phyloP scores from a whole-genome alignment of 176 grass and related monocot genomes.

The Bromus sterilis region DNA sequence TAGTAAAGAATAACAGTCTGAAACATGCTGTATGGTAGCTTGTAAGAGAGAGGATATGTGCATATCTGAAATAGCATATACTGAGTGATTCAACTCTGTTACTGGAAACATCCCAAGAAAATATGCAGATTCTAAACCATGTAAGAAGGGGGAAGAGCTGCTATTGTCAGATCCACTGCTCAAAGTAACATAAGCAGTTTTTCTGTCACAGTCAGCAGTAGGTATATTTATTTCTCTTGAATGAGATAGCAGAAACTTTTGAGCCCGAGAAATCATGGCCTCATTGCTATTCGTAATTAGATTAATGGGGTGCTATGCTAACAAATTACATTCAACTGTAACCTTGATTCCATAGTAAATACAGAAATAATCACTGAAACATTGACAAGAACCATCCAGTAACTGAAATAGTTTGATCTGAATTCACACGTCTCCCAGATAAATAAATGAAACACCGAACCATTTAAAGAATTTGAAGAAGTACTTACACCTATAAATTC shows the following conservation, averaged over 20 bases:
- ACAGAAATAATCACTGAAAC: neutral
- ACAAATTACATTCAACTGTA: neutral
- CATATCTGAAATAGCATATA: conserved; percentile 1
- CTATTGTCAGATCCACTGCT: neutral
- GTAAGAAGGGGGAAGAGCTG: neutral
- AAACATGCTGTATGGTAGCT: neutral
- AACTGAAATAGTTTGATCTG: neutral
- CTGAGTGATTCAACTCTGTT: neutral
- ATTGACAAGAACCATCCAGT: neutral
- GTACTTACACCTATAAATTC: conserved; percentile 5
- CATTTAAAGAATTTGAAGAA: neutral
- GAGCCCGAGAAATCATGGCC: neutral
- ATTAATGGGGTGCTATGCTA: neutral
- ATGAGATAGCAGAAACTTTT: neutral
- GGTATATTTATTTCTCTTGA: neutral
- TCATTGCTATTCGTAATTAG: neutral
- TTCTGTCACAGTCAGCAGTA: neutral
- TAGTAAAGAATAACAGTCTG: neutral
- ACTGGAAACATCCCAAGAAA: conserved; percentile 9
- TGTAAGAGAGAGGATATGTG: neutral
- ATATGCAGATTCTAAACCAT: neutral
- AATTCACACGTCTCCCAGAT: neutral
- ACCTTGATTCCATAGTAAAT: neutral
- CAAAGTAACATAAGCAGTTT: neutral
- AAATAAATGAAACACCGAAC: neutral